Conservation (phyloP, 116 monocot species). For the Iris pallida region DNA sequence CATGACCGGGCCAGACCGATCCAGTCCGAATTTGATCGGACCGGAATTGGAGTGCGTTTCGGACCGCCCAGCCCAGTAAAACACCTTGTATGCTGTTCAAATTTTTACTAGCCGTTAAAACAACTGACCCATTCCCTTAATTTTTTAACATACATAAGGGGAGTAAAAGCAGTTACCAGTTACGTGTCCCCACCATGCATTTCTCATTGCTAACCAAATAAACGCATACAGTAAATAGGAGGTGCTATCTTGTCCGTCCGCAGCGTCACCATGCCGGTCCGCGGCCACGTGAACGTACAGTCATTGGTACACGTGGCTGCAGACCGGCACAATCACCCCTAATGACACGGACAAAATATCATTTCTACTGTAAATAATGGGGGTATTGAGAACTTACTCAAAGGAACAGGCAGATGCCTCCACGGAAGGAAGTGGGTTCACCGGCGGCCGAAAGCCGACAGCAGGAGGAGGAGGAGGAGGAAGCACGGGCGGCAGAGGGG, state of each 20-base stretch:
- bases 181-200: neutral
- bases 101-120: neutral
- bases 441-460: neutral
- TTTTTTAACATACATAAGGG: neutral
- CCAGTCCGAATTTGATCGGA: no score
- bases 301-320: no score
- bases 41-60: no score
- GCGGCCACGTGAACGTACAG: no score
- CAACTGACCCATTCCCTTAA: neutral
- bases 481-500: neutral
- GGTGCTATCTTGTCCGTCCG: no score
- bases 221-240: neutral
- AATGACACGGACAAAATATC: no score
- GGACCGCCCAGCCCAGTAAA: no score
- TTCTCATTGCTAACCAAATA: neutral
- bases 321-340: no score
- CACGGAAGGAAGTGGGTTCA: slow-evolving; percentile 7
- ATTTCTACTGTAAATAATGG: no score
- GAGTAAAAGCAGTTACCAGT: neutral
- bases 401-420: slow-evolving; percentile 63
- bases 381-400: slow-evolving; percentile 17
- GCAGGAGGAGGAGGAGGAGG: neutral
- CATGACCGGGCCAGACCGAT: no score
- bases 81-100: neutral
- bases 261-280: no score